Base-by-base conservation (phyloP, 441 rosid genomes). In the Mallotus repandus region DNA sequence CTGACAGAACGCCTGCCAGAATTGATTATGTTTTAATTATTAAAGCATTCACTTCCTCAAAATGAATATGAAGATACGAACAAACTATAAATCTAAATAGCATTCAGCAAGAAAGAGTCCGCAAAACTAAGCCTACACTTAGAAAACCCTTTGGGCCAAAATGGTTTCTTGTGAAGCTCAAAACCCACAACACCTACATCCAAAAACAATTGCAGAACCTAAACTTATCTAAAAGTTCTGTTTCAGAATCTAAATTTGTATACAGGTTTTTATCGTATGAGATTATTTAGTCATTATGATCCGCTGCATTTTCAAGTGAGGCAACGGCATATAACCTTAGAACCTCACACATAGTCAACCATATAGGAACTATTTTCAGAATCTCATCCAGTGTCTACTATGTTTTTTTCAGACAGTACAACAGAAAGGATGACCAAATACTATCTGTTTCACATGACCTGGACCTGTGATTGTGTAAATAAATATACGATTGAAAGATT, bases 331-430 rank as follows among this genome's bases (percentile, higher is more conserved):
- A 61, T 46, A 25, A 38, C 14, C 32, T 59, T 29, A 29, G 43
- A 72, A 53, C 22, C 32, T 49, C 35, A 52, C 29, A 25, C 63
- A 64, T 54, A 32, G 32, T 25, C 43, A 57, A 41, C 54, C 13
- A 16, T 53, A 72, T 16, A 41, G 54, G 53, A 41, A 38, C 21
- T 45, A 5, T 35, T 35, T 53, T 52, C 19, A 65, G 19, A 73
- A 73, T 53, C 63, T n/a, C 67, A 63, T 46, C 43, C 25, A 21
- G 32, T 55, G 52, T 19, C 61, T 19, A 21, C 21, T 62, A 45
- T 52, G 57, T 56, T 29, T 65, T n/a, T 53, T 9, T 18, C 2
- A 41, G 19, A 55, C 45, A 16, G 49, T 15, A 35, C 35, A 49
- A 21, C 38, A 59, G 67, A 46, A 59, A 68, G 11, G 29, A 5